These are phyloP conservation scores for Trypanosoma scelopori DNA, from an alignment of 208 protist genomes.

Conservation along the genomic window DNA sequence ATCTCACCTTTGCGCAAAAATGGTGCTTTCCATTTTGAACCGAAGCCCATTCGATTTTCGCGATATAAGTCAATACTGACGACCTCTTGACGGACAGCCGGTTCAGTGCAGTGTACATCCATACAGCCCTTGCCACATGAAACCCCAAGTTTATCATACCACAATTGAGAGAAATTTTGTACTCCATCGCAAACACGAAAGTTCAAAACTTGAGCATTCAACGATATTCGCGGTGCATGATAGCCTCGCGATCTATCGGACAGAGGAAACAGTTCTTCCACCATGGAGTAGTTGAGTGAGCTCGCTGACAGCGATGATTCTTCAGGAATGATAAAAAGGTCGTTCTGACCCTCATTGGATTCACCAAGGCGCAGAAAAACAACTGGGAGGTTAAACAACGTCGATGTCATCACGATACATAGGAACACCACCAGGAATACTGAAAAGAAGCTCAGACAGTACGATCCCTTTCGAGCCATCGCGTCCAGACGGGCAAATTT, in stretches of 20 bases:
- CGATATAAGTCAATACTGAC: constrained; percentile 18
- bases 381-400: constrained; percentile 58
- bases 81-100: not conserved
- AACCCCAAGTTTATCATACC: not conserved
- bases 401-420: constrained; percentile 53
- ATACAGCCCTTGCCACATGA: constrained; percentile 13
- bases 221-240: constrained; percentile 23
- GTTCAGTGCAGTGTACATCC: not conserved
- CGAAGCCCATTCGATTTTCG: constrained; percentile 32
- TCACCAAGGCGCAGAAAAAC: constrained; percentile 71
- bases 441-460: constrained; percentile 59
- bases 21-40: not conserved
- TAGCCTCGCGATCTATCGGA: constrained; percentile 2
- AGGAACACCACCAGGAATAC: constrained; percentile 62
- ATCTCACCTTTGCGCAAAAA: constrained; percentile 22
- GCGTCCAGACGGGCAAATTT: constrained; percentile 33
- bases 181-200: constrained; percentile 12
- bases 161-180: not conserved
- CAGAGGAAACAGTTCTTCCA: constrained; percentile 31
- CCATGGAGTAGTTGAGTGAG: constrained; percentile 55
- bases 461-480: constrained; percentile 37
- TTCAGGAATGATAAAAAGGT: constrained; percentile 49
- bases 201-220: constrained; percentile 14
- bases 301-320: constrained; percentile 26
- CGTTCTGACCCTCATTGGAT: constrained; percentile 33